Evolutionary conservation across 306 rosid genomes (phyloP).

Genomic region (Herpetospermum pedunculosum): DNA sequence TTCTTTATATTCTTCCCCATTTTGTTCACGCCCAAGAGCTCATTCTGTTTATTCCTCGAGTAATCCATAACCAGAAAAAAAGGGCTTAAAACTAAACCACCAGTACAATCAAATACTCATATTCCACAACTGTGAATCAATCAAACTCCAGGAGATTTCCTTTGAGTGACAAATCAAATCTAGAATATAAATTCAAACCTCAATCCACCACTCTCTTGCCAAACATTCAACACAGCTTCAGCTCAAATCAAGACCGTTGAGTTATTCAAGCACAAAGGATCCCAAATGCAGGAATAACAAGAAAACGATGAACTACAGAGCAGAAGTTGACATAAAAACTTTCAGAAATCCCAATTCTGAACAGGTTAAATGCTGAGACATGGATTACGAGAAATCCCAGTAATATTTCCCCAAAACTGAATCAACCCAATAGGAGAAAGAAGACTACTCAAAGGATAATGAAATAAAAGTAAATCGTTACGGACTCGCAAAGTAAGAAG

Average conservation of each 20-base stretch:
- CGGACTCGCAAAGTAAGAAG: background rate
- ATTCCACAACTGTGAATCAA: background rate
- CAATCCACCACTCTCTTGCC: background rate
- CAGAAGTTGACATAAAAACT: background rate
- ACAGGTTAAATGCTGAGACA: background rate
- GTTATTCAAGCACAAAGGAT: background rate
- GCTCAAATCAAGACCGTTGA: background rate
- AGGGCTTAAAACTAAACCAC: background rate
- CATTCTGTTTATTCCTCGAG: conserved; percentile 51
- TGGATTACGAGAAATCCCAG: background rate
- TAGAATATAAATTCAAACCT: background rate
- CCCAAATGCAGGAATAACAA: background rate
- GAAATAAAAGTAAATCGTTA: background rate
- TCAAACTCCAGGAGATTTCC: background rate
- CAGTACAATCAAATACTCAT: background rate
- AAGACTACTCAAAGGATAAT: background rate
- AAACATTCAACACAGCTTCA: background rate
- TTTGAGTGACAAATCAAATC: background rate
- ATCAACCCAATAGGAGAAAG: background rate
- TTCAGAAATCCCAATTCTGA: background rate
- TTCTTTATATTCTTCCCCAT: conserved; percentile 83
- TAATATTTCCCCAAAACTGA: background rate
- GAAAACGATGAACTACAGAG: background rate
- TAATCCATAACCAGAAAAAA: conserved; percentile 45
- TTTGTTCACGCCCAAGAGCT: conserved; percentile 78